Evolutionary conservation across 106 monocot species (phyloP).

Genomic region (Platanthera zijinensis): DNA sequence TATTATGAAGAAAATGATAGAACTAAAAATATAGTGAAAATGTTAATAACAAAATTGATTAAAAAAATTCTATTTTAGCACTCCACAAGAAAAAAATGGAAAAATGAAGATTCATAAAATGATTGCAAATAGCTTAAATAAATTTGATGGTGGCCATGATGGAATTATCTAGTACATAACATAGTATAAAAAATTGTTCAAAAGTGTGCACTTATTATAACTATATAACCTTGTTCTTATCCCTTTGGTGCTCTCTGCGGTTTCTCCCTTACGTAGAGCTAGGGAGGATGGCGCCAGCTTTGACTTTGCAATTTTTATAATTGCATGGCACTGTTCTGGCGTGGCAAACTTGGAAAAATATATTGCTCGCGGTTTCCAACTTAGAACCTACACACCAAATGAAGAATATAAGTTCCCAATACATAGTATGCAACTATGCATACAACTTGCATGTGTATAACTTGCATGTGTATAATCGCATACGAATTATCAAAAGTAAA

Average conservation of each 20-base stretch:
- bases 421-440: neutral
- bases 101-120: neutral
- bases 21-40: too few relatives aligned
- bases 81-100: neutral
- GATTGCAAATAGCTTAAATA: neutral
- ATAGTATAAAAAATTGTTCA: neutral
- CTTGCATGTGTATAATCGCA: neutral
- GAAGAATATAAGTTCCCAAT: neutral
- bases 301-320: slow-evolving; percentile 47
- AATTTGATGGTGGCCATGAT: neutral
- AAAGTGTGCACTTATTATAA: neutral
- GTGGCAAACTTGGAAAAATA: slow-evolving; percentile 90
- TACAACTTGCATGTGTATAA: neutral
- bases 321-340: slow-evolving; percentile 51
- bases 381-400: slow-evolving; percentile 57
- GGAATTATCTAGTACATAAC: neutral
- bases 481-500: neutral
- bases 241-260: slow-evolving; percentile 75
- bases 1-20: too few relatives aligned
- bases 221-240: slow-evolving; percentile 74
- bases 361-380: slow-evolving; percentile 92
- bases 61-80: too few relatives aligned
- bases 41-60: too few relatives aligned
- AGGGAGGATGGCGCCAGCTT: slow-evolving; percentile 64
- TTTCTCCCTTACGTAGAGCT: slow-evolving; percentile 83